phyloP scores from a whole-genome alignment of 1,284 basidiomycete genomes.

The Somion occarium region DNA sequence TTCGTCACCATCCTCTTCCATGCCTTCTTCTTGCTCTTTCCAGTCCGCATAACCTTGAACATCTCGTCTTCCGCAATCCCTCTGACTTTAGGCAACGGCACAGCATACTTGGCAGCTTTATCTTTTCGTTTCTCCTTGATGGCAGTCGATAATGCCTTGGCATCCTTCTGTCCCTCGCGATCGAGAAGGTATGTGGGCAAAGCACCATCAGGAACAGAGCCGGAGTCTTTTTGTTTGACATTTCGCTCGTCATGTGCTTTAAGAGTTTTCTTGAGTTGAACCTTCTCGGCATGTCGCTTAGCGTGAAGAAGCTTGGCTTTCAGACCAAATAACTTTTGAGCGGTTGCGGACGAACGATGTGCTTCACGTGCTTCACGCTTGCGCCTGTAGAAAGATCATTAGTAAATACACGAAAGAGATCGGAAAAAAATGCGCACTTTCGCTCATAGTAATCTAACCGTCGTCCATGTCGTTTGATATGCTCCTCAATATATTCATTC shows the following conservation, averaged over 20 bases:
- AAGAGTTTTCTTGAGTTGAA: constrained; percentile 98
- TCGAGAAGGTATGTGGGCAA: constrained; percentile 95
- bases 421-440: constrained; percentile 64
- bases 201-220: constrained; percentile 81
- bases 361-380: constrained; percentile 89
- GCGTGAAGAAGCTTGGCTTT: constrained; percentile 98
- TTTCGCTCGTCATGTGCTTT: constrained; percentile 99
- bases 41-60: constrained; percentile 99
- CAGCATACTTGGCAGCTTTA: constrained; percentile 97
- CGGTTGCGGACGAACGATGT: constrained; percentile 84
- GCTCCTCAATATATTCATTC: constrained; percentile 92
- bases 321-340: constrained; percentile 94
- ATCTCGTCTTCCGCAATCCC: constrained; percentile 99
- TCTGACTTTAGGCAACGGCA: constrained; percentile 94
- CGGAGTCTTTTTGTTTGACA: constrained; percentile 88
- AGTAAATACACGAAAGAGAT: constrained; percentile 6
- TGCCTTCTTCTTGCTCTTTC: constrained; percentile 93
- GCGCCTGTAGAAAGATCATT: constrained; percentile 51
- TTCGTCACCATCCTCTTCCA: constrained; percentile 99
- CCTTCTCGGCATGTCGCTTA: constrained; percentile 94
- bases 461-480: constrained; percentile 83
- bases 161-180: constrained; percentile 95
- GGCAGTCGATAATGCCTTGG: constrained; percentile 94
- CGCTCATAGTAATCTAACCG: constrained; percentile 83
- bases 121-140: constrained; percentile 99